Evolutionary conservation across 768 basidiomycete species (phyloP), one percentile per base, ranked within the genome.

Genomic region (Amanita inopinata): DNA sequence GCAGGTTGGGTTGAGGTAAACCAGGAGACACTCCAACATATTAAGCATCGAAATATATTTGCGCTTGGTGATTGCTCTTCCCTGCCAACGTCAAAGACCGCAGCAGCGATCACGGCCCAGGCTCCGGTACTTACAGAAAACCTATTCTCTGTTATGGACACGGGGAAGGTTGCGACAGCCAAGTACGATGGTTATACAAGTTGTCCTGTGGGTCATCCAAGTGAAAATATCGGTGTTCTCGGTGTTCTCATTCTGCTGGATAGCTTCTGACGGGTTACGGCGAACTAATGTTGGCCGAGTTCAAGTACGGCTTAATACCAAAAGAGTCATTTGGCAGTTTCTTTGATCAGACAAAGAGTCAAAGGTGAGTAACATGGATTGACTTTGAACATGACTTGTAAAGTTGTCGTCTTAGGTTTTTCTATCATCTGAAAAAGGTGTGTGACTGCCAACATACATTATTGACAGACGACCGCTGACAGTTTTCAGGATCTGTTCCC

Each of bases 21-120:
- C 61, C 67, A 76, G 46, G 73, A 64, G 5, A 94, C 88, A 1
- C 73, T 93, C 23, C 83, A 83, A 52, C 91, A 93, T 55, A 75
- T 70, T 43, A 93, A 93, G 46, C 85, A 69, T 54, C 63, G 67
- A 30, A 97, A 96, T 59, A 74, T 97, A 22, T 97, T 92, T 60
- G 73, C 88, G 5, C 56, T 97, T 8, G 94, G 94, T n/a, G 94
- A 99, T 57, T 86, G 85, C 54, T 85, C 88, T 17, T 86, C 81
- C 25, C 62, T 96, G 20, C 94, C 94, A 5, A 98, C 91, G 19
- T 90, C 87, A 60, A 99, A 94, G 71, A 99, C 94, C 0, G 89
- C 86, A 0, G 93, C 94, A 10, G 94, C 93, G 4, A 84, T 97
- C 53, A 90, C 87, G 2, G 78, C 78, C 0, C 90, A 99, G 60